Percentiles rank a stretch among this genome's conserved stretches.
Conservation (phyloP, 2,329 filamentous ascomycete genomes). For the Nectriaceae sp. region DNA sequence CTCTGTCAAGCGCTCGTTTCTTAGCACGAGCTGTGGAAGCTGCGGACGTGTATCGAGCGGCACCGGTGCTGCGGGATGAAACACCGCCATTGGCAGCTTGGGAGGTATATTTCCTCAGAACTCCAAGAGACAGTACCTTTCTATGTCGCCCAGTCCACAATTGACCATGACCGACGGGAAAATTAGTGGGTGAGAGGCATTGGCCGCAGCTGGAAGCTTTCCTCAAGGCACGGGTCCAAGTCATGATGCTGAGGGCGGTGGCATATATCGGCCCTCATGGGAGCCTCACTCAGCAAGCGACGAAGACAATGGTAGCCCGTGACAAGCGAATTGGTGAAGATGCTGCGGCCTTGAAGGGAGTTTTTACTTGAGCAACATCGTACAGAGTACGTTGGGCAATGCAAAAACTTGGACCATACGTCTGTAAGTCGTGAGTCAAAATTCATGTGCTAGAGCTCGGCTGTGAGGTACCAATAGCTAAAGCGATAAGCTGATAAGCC, state of each 20-base stretch:
- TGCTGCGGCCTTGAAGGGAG: conserved; percentile 21
- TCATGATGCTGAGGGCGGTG: conserved; percentile 37
- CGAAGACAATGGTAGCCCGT: background rate
- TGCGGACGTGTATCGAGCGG: conserved; percentile 31
- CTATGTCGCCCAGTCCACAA: too few species aligned
- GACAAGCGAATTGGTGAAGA: conserved; percentile 14
- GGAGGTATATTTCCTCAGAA: too few species aligned
- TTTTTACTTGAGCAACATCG: conserved; percentile 26
- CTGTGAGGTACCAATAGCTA: background rate
- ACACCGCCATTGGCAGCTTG: too few species aligned
- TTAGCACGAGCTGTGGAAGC: conserved; percentile 31
- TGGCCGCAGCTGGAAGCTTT: conserved; percentile 35
- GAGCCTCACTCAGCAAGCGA: conserved; percentile 1
- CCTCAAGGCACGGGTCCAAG: conserved; percentile 40
- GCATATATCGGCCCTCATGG: conserved; percentile 8
- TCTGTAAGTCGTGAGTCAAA: conserved; percentile 17
- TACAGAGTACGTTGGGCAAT: conserved; percentile 3
- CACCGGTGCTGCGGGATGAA: too few species aligned
- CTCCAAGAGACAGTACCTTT: too few species aligned
- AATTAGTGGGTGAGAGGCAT: background rate
- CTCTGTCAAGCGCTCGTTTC: conserved; percentile 35
- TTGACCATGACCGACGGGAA: conserved; percentile 13
- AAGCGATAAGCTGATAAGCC: conserved; percentile 30
- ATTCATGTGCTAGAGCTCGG: conserved; percentile 15
- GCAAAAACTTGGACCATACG: conserved; percentile 6